Base-by-base conservation (phyloP, 1,284 basidiomycete genomes). In the Moniliophthora roreri region DNA sequence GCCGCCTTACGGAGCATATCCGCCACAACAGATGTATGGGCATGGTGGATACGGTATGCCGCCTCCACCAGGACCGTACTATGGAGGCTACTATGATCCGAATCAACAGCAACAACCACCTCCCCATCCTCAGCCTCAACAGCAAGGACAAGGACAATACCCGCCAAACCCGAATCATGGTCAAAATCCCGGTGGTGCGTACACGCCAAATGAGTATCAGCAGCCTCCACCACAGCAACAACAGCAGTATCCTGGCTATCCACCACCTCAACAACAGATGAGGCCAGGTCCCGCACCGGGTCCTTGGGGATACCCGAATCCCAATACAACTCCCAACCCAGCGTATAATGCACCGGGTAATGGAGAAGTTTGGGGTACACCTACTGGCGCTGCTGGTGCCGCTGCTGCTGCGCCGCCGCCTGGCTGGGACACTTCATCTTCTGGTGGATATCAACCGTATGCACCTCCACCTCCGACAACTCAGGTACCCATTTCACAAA, bases 91-190 rank as follows among this genome's bases (percentile, higher is more conserved):
- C 34, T 54, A 57, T 16, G 53, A 57, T 4, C 56, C 50, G 24
- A 41, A 50, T 20, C 51, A 37, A n/a, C 54, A 52, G n/a, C 40
- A 1, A 8, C 51, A 50, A 21, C 52, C 32, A 2, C 48, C 47
- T 21, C 65, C 69, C 16, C 64, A 68, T 13, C 69, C 60, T n/a
- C 70, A 67, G 15, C 73, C 66, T 38, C 64, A 55, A 18, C 42
- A 45, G 23, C 50, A 51, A 44, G 26, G 16, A 23, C 16, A 32
- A 32, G 28, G 28, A 32, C 28, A 32, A 32, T 6, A 6, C 28
- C 28, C 28, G 11, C 28, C 28, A 32, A 6, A 6, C 11, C 28
- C 28, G 28, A 32, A 32, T 32, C 28, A n/a, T n/a, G n/a, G n/a
- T n/a, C n/a, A 32, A 11, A 32, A 32, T 32, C 28, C 28, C 7